Base-by-base conservation (phyloP, 257 asterid genomes). In the Nicotiana noctiflora region DNA sequence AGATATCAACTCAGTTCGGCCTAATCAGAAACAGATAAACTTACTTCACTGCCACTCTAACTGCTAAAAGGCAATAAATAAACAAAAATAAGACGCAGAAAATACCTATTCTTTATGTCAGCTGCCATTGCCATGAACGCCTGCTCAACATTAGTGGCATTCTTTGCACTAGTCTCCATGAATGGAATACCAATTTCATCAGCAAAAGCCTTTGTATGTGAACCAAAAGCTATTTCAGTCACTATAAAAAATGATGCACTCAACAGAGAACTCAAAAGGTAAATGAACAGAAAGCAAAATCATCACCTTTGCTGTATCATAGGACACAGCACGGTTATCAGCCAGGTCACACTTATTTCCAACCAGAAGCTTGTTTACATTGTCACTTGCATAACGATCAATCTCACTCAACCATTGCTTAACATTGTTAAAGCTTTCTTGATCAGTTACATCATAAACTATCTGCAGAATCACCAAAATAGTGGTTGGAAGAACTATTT, bases 121-220 rank as follows among this genome's bases (percentile, higher is more conserved):
- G 93, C 85, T 44, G 96, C 79, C 97, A 93, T 91, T 59, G 94
- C 97, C 97, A 91, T 93, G 93, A 93, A 93, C 83, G 96, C 95
- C 86, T 93, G 92, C 80, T 93, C 96, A 75, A 91, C 96, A 17
- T 92, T 92, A 63, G 86, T 85, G 70, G 97, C 89, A 82, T 79
- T 85, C 83, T 91, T 93, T 2, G 94, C 97, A 88, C 97, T 91
- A 5, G 97, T 88, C 92, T 93, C 96, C 92, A 93, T 80, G 88
- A 93, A 90, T 9, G 97, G 94, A 68, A 93, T 91, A 78, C 97
- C 97, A 75, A 93, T 89, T 88, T 91, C 97, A 82, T 93, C 97
- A 44, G 97, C 95, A 82, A 90, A 91, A 23, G 94, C 97, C 97
- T 83, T 83, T 77, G 77, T 21, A 44, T 62, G 59, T 23, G 52